Evolutionary conservation across 176 grass and related monocot species (phyloP).

Genomic region (Areca catechu): DNA sequence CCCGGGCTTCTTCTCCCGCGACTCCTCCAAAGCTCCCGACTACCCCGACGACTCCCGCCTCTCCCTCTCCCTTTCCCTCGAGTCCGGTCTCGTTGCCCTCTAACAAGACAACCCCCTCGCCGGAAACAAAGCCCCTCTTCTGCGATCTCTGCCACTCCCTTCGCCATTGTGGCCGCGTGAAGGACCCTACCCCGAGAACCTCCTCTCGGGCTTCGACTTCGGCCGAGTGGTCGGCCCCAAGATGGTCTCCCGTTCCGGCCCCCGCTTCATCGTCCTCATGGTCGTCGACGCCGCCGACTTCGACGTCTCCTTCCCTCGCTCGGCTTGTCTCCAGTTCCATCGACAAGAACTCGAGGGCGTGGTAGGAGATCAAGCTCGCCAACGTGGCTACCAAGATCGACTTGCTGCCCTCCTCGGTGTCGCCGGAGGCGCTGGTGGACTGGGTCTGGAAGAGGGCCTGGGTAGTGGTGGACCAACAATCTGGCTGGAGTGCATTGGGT

Average conservation of each 20-base stretch:
- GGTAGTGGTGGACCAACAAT: conserved; percentile 31
- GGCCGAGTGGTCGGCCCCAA: conserved; percentile 41
- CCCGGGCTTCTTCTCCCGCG: conserved; percentile 59
- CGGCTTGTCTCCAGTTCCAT: conserved; percentile 35
- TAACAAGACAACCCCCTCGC: conserved; percentile 29
- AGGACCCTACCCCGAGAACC: conserved; percentile 28
- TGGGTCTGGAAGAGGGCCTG: conserved; percentile 35
- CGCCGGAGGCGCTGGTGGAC: conserved; percentile 42
- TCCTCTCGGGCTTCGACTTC: conserved; percentile 80
- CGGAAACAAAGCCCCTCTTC: conserved; percentile 6
- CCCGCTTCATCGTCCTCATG: conserved; percentile 70
- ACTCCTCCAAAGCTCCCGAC: conserved; percentile 31
- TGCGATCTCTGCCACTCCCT: conserved; percentile 77
- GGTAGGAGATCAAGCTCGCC: conserved; percentile 32
- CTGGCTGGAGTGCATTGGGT: conserved; percentile 53
- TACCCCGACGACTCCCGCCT: conserved; percentile 23
- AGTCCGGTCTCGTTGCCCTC: conserved; percentile 16
- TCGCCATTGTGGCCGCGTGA: conserved; percentile 56
- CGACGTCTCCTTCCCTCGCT: conserved; percentile 73
- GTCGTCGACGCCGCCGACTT: conserved; percentile 69
- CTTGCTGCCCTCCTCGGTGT: conserved; percentile 50
- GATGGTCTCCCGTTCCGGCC: conserved; percentile 53
- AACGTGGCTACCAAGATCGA: conserved; percentile 80
- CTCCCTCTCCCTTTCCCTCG: conserved; percentile 34
- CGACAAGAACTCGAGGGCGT: conserved; percentile 30